A percentile compares a stretch with the other conserved stretches of the same genome.
Evolutionary conservation across 352 stramenopile species (phyloP).

Genomic region (Phytopythium ostracodes): DNA sequence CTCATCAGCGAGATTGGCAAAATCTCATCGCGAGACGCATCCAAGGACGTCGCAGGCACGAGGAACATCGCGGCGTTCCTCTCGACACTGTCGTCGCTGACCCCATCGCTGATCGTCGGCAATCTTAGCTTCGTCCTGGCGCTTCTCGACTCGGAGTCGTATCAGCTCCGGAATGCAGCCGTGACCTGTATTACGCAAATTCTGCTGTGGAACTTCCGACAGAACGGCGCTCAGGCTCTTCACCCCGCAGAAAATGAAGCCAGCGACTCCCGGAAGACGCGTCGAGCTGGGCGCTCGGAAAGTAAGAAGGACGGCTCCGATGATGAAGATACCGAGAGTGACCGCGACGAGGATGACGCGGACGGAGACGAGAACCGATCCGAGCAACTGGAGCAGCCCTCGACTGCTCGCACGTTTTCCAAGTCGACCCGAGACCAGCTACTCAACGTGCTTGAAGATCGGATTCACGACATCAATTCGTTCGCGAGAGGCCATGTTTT

Average conservation of each 20-base stretch:
- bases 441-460: constrained; percentile 87
- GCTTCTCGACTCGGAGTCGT: constrained; percentile 72
- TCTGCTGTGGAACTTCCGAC: constrained; percentile 67
- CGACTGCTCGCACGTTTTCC: constrained; percentile 38
- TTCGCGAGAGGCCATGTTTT: constrained; percentile 90
- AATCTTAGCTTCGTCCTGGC: constrained; percentile 77
- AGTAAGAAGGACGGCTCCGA: constrained; percentile 20
- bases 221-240: constrained; percentile 32
- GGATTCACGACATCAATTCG: constrained; percentile 90
- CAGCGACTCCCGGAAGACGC: constrained; percentile 9
- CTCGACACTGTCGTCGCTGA: constrained; percentile 53
- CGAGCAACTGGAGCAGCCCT: constrained; percentile 1
- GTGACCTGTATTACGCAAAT: constrained; percentile 78
- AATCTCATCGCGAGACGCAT: constrained; percentile 62
- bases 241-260: constrained; percentile 11
- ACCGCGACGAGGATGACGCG: constrained; percentile 22
- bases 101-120: constrained; percentile 62
- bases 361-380: constrained; percentile 10
- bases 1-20: constrained; percentile 76
- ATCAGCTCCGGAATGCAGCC: constrained; percentile 68
- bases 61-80: constrained; percentile 77
- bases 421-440: constrained; percentile 67
- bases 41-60: constrained; percentile 66
- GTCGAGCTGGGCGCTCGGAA: constrained; percentile 11
- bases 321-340: constrained; percentile 18